These are phyloP conservation scores for Lactarius sanguifluus DNA, from an alignment of 768 basidiomycete species.

Conservation along the genomic window DNA sequence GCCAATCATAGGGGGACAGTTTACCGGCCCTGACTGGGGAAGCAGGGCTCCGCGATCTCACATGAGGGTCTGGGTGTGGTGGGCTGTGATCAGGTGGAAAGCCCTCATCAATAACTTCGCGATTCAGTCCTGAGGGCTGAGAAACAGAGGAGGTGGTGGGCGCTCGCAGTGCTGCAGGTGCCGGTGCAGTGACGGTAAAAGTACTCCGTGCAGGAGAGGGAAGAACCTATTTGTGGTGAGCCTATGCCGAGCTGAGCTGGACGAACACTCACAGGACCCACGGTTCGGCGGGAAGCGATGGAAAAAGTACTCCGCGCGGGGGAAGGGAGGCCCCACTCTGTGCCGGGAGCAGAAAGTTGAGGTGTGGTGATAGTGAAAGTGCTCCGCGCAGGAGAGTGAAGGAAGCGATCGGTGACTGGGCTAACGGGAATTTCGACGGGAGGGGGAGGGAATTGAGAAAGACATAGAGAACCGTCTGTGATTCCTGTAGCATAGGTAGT, in stretches of 20 bases:
- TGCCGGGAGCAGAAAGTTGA: conserved; percentile 34
- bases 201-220: conserved; percentile 16
- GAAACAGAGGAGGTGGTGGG: not conserved
- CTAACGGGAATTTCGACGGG: conserved; percentile 42
- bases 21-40: not conserved
- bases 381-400: conserved; percentile 28
- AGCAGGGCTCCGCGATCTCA: conserved; percentile 5
- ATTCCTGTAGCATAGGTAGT: conserved; percentile 35
- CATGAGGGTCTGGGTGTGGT: conserved; percentile 2
- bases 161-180: not conserved
- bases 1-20: conserved; percentile 52
- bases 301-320: conserved; percentile 21
- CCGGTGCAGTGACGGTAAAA: conserved; percentile 6
- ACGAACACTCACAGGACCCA: conserved; percentile 31
- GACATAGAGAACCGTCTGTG: conserved; percentile 38
- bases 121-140: not conserved
- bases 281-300: conserved; percentile 18
- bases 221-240: not conserved
- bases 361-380: conserved; percentile 15
- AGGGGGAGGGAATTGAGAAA: conserved; percentile 55
- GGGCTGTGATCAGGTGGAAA: not conserved
- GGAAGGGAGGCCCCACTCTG: conserved; percentile 32
- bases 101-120: not conserved
- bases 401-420: conserved; percentile 34
- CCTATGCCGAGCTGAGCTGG: not conserved